These are phyloP conservation scores for Bassia scoparia DNA, from an alignment of 148 eudicot species.

Conservation along the genomic window DNA sequence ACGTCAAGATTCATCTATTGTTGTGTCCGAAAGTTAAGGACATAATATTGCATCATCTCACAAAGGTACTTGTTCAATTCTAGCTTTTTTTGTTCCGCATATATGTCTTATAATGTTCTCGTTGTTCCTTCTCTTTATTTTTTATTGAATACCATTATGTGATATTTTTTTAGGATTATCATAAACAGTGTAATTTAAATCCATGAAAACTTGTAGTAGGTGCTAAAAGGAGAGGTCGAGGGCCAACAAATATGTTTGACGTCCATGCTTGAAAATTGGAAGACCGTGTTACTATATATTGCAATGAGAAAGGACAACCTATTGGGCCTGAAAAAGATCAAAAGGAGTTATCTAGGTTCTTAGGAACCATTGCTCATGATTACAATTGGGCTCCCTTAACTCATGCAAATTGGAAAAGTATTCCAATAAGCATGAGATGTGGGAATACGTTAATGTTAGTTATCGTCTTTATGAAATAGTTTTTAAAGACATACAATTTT, in stretches of 20 bases:
- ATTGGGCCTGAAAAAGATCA: neutral
- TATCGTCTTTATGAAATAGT: neutral
- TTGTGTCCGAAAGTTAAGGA: neutral
- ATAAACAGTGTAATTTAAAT: neutral
- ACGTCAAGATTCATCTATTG: neutral
- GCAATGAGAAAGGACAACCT: neutral
- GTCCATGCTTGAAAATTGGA: neutral
- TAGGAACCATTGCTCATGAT: slow-evolving; percentile 5
- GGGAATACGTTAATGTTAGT: neutral
- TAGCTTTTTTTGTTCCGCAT: too few species aligned
- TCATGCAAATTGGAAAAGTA: neutral
- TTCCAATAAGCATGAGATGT: slow-evolving; percentile 1
- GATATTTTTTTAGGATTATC: neutral
- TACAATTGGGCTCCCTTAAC: neutral
- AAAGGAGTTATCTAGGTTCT: neutral
- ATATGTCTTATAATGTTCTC: neutral
- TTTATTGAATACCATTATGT: neutral
- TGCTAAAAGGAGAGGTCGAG: neutral
- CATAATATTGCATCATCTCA: neutral
- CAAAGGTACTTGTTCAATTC: neutral
- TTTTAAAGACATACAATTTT: neutral
- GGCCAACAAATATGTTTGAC: neutral
- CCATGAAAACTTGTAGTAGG: neutral
- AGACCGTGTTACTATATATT: neutral
- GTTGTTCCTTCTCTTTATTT: neutral